These are phyloP conservation scores for Aspergillus hiratsukae DNA, from an alignment of 2,329 filamentous ascomycete species.

Conservation along the genomic window DNA sequence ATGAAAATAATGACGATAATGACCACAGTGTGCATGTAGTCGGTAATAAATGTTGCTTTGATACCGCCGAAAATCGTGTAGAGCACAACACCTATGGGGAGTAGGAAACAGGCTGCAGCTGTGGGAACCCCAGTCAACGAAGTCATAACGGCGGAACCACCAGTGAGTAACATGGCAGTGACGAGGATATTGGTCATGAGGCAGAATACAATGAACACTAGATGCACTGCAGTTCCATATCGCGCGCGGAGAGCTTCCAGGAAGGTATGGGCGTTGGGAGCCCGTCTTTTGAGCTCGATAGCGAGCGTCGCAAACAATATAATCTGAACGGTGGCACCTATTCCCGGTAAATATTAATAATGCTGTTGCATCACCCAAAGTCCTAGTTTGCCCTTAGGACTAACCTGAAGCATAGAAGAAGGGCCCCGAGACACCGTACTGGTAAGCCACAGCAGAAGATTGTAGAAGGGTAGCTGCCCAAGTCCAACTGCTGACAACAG, in stretches of 20 bases:
- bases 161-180: slow-evolving; percentile 82
- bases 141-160: slow-evolving; percentile 70
- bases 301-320: slow-evolving; percentile 85
- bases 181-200: slow-evolving; percentile 83
- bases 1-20: slow-evolving; percentile 75
- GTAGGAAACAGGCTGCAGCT: slow-evolving; percentile 75
- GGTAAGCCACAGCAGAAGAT: slow-evolving; percentile 75
- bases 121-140: slow-evolving; percentile 70
- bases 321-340: slow-evolving; percentile 76
- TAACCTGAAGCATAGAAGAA: slow-evolving; percentile 63
- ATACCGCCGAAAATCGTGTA: slow-evolving; percentile 75
- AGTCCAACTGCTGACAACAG: slow-evolving; percentile 90
- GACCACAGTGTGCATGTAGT: slow-evolving; percentile 77
- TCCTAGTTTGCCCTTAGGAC: slow-evolving; percentile 12
- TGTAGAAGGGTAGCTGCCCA: slow-evolving; percentile 84
- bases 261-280: slow-evolving; percentile 81
- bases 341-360: slow-evolving; percentile 30
- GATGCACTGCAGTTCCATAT: slow-evolving; percentile 69
- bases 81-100: slow-evolving; percentile 73
- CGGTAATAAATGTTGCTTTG: slow-evolving; percentile 82
- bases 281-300: slow-evolving; percentile 81
- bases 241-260: slow-evolving; percentile 73
- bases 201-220: slow-evolving; percentile 77
- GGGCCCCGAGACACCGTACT: slow-evolving; percentile 65
- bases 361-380: slow-evolving; percentile 48